A percentile compares a stretch with the other conserved stretches of the same genome.
These are phyloP conservation scores for Neonectria sp. DNA, from an alignment of 2,329 filamentous ascomycete species.

Conservation along the genomic window DNA sequence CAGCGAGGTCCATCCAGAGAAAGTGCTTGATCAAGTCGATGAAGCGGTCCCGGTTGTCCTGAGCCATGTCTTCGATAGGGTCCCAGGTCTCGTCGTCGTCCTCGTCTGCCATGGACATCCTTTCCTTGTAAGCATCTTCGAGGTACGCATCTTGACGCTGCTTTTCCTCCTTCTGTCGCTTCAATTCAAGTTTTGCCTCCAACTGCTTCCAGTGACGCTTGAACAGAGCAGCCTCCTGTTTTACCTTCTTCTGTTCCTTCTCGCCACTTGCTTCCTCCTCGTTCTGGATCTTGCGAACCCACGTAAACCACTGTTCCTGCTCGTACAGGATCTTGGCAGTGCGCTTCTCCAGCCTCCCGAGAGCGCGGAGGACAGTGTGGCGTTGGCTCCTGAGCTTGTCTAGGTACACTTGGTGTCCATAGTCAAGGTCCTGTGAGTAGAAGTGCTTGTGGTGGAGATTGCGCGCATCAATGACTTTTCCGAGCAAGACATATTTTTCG, in stretches of 20 bases:
- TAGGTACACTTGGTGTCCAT: constrained; percentile 46
- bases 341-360: constrained; percentile 37
- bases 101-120: constrained; percentile 39
- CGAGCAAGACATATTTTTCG: constrained; percentile 40
- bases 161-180: constrained; percentile 45
- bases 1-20: constrained; percentile 44
- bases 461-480: constrained; percentile 45
- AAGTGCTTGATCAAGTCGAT: constrained; percentile 50
- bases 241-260: constrained; percentile 49
- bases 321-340: constrained; percentile 39
- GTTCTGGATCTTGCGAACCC: constrained; percentile 45
- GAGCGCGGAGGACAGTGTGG: constrained; percentile 33
- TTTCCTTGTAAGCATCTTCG: constrained; percentile 45
- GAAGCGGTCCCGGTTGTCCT: constrained; percentile 43
- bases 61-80: constrained; percentile 46
- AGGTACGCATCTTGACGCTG: constrained; percentile 48
- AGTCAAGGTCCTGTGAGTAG: constrained; percentile 43
- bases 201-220: constrained; percentile 46
- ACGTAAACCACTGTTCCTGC: constrained; percentile 45
- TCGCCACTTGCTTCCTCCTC: constrained; percentile 44
- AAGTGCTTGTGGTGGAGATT: constrained; percentile 47
- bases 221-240: constrained; percentile 48
- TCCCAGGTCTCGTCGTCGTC: constrained; percentile 47
- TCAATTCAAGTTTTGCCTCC: constrained; percentile 35
- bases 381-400: constrained; percentile 46